Evolutionary conservation across 2,329 filamentous ascomycete species (phyloP), one percentile per base, ranked within the genome.

Genomic region (Tolypocladium pustulatum): DNA sequence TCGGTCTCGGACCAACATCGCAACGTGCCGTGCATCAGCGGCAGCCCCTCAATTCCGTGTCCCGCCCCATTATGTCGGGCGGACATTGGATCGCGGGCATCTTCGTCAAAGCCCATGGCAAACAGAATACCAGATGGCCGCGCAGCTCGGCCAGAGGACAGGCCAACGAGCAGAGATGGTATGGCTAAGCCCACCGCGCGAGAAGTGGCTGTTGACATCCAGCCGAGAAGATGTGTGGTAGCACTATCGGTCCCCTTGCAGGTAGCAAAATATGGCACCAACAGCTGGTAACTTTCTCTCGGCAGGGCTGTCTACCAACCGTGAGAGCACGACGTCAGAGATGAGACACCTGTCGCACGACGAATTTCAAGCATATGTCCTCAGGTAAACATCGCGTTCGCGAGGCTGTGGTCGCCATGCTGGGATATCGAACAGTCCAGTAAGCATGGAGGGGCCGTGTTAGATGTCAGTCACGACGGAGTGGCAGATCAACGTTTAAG

Each of bases 231-330:
- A 13, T 3, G 10, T 38, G 38, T 9, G 34, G 49, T 54, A 20
- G 20, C 55, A 59, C 58, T 32, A 52, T 59, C 27, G 27, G 46
- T 25, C 37, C 46, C 49, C 54, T 43, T 54, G 49, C 58, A 54
- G 58, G 46, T 40, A 54, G 55, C 49, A 57, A 37, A 38, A 46
- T 22, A 36, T 41, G 38, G 38, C 53, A 38, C 22, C 55, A 54
- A 53, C 49, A 59, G 57, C 34, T 59, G 54, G 57, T 46, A 53
- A 37, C 37, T 22, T 57, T 57, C 49, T n/a, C 40, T 57, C 54
- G 57, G 46, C 22, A 53, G 22, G 37, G 27, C 37, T 43, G 37
- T 32, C 37, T 40, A 32, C 27, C 4, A 30, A 38, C 25, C 13
- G 27, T 32, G 27, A 27, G n/a, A 52, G 32, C 40, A 58, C 53